Conservation (phyloP, 192 early-diverging fungal genomes). For the Coemansia sp. region DNA sequence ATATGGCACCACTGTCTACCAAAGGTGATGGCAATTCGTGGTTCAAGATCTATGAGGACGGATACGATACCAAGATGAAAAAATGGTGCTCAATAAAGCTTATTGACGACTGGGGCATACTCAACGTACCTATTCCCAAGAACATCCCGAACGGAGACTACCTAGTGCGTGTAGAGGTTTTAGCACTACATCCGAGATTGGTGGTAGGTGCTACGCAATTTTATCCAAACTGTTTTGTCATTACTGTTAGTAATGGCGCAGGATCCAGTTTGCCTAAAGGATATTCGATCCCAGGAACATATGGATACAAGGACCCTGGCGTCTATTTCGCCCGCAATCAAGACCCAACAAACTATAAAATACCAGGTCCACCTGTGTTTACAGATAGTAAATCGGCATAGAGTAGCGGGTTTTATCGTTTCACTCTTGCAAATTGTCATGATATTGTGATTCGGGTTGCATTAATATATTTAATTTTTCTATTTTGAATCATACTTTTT, state of each 20-base stretch:
- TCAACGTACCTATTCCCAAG: slow-evolving; percentile 15
- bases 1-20: slow-evolving; percentile 12
- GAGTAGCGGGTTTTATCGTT: no score
- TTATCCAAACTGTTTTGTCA: slow-evolving; percentile 28
- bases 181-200: slow-evolving; percentile 22
- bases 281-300: slow-evolving; percentile 22
- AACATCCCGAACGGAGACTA: slow-evolving; percentile 23
- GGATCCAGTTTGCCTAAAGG: neutral
- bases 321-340: slow-evolving; percentile 11
- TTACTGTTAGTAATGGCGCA: slow-evolving; percentile 8
- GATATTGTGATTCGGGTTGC: no score
- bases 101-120: slow-evolving; percentile 11
- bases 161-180: slow-evolving; percentile 22
- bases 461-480: no score
- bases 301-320: slow-evolving; percentile 14
- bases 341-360: neutral
- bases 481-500: no score
- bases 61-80: neutral
- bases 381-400: no score
- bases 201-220: slow-evolving; percentile 16
- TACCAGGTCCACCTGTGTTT: slow-evolving; percentile 25
- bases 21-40: slow-evolving; percentile 11
- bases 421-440: no score
- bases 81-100: slow-evolving; percentile 25
- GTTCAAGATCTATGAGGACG: slow-evolving; percentile 26